Conservation (phyloP, 208 protist species). For the Leishmania aethiopica region DNA sequence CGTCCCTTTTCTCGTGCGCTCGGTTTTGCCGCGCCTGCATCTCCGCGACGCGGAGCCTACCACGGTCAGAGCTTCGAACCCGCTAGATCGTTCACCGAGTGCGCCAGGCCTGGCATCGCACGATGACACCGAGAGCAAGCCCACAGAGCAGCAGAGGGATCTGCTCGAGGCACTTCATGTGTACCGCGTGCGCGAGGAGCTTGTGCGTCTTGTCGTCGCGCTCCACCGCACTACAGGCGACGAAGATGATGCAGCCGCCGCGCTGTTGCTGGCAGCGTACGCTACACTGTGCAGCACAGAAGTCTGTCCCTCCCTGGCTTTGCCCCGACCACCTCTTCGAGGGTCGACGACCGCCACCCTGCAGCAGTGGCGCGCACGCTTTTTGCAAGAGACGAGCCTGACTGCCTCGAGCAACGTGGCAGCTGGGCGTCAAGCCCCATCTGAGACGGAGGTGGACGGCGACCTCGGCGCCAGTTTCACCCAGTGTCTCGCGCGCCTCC, state of each 20-base stretch:
- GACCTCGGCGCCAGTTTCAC: background rate
- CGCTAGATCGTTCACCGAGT: background rate
- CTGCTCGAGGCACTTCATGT: background rate
- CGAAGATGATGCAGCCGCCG: slow-evolving; percentile 1
- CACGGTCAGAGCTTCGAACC: slow-evolving; percentile 16
- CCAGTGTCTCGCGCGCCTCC: background rate
- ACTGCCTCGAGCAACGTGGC: background rate
- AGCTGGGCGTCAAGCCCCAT: background rate
- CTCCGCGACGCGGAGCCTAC: slow-evolving; percentile 21
- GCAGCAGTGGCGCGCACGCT: slow-evolving; percentile 9
- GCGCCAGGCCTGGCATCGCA: background rate
- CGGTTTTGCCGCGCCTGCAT: slow-evolving; percentile 30
- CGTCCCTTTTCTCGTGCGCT: slow-evolving; percentile 9
- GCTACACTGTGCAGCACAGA: slow-evolving; percentile 21
- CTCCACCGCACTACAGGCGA: slow-evolving; percentile 10
- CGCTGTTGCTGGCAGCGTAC: slow-evolving; percentile 22
- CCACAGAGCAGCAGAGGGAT: background rate
- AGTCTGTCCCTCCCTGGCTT: background rate
- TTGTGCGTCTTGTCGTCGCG: slow-evolving; percentile 13
- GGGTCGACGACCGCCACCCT: background rate
- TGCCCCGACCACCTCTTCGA: background rate
- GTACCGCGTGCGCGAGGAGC: slow-evolving; percentile 9
- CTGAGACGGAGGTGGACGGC: background rate
- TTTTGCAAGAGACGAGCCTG: slow-evolving; percentile 1
- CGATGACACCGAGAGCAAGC: background rate